Evolutionary conservation across 305 asterid species (phyloP).

Genomic region (Fraxinus velutina): DNA sequence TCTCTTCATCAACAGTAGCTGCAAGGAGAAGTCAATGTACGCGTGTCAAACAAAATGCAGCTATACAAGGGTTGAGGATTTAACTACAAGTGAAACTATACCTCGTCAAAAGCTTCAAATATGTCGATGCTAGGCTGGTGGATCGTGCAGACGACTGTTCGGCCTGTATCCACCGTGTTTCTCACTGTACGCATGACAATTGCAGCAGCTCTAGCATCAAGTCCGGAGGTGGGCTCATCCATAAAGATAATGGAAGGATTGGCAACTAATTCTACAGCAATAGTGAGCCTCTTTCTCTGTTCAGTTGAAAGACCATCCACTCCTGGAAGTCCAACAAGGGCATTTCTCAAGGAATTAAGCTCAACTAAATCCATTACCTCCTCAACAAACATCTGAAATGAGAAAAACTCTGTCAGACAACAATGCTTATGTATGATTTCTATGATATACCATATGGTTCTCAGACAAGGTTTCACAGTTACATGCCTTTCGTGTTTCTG

Average conservation of each 20-base stretch:
- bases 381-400: slow-evolving; percentile 46
- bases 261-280: slow-evolving; percentile 49
- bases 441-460: neutral
- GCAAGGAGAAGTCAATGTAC: slow-evolving; percentile 9
- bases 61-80: neutral
- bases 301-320: slow-evolving; percentile 50
- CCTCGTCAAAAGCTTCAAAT: slow-evolving; percentile 54
- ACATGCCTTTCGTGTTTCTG: slow-evolving; percentile 39
- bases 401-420: neutral
- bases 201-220: slow-evolving; percentile 57
- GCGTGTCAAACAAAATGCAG: neutral
- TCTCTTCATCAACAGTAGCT: slow-evolving; percentile 48
- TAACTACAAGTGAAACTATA: slow-evolving; percentile 1
- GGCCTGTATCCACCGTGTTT: slow-evolving; percentile 48
- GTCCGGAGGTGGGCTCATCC: slow-evolving; percentile 56
- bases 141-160: slow-evolving; percentile 52
- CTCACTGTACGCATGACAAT: slow-evolving; percentile 55
- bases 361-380: slow-evolving; percentile 51
- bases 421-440: neutral
- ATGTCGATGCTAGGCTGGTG: slow-evolving; percentile 56
- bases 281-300: slow-evolving; percentile 51
- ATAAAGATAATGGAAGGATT: slow-evolving; percentile 50
- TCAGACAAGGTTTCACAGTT: neutral
- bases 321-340: slow-evolving; percentile 52
- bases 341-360: slow-evolving; percentile 36